phyloP scores from a whole-genome alignment of 768 basidiomycete species.

The Paxillus rubicundulus region DNA sequence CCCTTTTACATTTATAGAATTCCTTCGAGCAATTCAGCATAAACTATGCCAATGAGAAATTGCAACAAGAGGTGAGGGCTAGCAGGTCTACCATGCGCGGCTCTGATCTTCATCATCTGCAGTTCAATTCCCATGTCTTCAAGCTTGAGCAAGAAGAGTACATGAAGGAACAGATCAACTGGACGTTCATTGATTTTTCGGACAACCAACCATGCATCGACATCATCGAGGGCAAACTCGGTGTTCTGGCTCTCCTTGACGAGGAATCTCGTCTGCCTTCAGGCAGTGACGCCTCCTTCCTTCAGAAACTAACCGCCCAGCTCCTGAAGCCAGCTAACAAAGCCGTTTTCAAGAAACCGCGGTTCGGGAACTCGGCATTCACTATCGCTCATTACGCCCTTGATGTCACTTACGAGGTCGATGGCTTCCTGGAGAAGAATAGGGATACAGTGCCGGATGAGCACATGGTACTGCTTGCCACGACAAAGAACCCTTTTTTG shows the following conservation, averaged over 20 bases:
- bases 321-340: constrained; percentile 84
- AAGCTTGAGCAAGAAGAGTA: constrained; percentile 99
- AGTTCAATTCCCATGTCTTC: constrained; percentile 99
- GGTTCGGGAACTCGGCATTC: constrained; percentile 97
- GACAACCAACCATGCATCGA: constrained; percentile 99
- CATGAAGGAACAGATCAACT: constrained; percentile 96
- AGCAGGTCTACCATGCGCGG: not conserved
- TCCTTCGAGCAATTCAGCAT: constrained; percentile 99
- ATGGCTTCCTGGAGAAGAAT: constrained; percentile 99
- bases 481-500: constrained; percentile 88
- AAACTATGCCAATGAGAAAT: constrained; percentile 98
- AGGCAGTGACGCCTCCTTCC: constrained; percentile 88
- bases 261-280: constrained; percentile 97
- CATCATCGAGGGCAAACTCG: constrained; percentile 95
- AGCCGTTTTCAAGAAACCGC: constrained; percentile 93
- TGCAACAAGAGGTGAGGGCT: constrained; percentile 86
- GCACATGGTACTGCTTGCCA: constrained; percentile 83
- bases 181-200: constrained; percentile 99
- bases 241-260: constrained; percentile 90
- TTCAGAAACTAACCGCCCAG: constrained; percentile 88
- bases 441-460: constrained; percentile 98
- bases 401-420: constrained; percentile 98
- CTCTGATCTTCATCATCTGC: constrained; percentile 14
- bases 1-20: constrained; percentile 46
- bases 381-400: constrained; percentile 97